Percentiles rank a stretch among this genome's conserved stretches.
Evolutionary conservation across 2,329 filamentous ascomycete genomes (phyloP).

Genomic region (Aspergillus pseudoterreus): DNA sequence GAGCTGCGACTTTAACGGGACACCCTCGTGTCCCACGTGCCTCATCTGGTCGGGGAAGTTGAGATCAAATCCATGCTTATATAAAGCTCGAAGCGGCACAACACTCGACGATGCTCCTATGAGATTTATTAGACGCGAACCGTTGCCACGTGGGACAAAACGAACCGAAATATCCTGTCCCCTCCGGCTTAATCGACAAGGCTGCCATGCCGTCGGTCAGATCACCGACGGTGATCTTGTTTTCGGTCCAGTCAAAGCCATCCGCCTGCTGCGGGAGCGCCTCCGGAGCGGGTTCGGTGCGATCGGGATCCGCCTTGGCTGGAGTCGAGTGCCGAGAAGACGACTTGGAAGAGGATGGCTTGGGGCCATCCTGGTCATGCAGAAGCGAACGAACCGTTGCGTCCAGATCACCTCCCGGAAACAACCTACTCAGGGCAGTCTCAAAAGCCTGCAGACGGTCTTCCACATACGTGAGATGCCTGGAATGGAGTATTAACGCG

Average conservation of each 20-base stretch:
- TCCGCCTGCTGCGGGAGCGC: conserved; percentile 37
- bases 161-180: conserved; percentile 37
- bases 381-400: conserved; percentile 36
- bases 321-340: conserved; percentile 39
- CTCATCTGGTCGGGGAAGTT: conserved; percentile 32
- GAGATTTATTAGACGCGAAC: conserved; percentile 4
- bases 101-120: conserved; percentile 38
- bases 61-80: conserved; percentile 38
- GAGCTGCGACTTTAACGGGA: conserved; percentile 37
- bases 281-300: conserved; percentile 42
- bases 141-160: neutral
- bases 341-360: conserved; percentile 32
- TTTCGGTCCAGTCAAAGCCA: conserved; percentile 38
- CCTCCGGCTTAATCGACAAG: conserved; percentile 37
- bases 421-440: conserved; percentile 34
- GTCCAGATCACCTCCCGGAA: conserved; percentile 38
- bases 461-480: conserved; percentile 39
- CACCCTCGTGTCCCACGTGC: conserved; percentile 18
- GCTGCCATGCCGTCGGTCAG: conserved; percentile 41
- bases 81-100: conserved; percentile 35
- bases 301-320: conserved; percentile 30
- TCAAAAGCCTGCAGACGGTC: conserved; percentile 38
- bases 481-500: conserved; percentile 10
- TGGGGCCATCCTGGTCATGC: conserved; percentile 32
- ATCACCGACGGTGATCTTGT: conserved; percentile 36